phyloP scores from a whole-genome alignment of 441 rosid species.

The Syzygium malaccense region DNA sequence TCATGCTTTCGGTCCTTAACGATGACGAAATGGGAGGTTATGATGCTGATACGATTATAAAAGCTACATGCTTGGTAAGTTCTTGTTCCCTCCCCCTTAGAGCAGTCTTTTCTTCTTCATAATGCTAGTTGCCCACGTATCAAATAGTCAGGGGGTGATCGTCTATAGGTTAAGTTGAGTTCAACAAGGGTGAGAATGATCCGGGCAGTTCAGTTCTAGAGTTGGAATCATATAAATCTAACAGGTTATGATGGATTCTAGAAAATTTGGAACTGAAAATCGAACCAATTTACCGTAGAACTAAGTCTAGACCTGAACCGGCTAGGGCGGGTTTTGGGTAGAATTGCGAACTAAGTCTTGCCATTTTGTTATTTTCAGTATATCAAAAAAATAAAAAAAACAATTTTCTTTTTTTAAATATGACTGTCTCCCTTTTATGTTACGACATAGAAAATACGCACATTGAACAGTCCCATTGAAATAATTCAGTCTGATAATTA shows the following conservation, averaged over 20 bases:
- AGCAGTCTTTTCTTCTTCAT: neutral
- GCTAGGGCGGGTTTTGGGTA: neutral
- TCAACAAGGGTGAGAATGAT: neutral
- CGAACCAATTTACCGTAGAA: neutral
- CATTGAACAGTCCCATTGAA: neutral
- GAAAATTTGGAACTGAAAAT: neutral
- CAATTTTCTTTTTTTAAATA: neutral
- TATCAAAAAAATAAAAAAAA: neutral
- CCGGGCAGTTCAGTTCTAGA: accelerated
- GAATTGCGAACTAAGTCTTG: neutral
- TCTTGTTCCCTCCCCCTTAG: neutral
- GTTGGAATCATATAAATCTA: neutral
- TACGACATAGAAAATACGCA: neutral
- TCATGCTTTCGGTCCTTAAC: constrained; percentile 33
- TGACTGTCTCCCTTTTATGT: neutral
- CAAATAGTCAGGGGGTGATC: neutral
- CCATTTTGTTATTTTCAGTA: neutral
- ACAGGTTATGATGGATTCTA: neutral
- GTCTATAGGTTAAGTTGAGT: neutral
- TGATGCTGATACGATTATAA: constrained; percentile 27
- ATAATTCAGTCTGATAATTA: neutral
- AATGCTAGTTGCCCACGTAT: neutral
- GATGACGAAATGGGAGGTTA: constrained; percentile 8
- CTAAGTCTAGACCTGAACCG: neutral
- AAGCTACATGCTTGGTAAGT: constrained; percentile 33